Base-by-base conservation (phyloP, 257 asterid genomes). In the Primulina eburnea region DNA sequence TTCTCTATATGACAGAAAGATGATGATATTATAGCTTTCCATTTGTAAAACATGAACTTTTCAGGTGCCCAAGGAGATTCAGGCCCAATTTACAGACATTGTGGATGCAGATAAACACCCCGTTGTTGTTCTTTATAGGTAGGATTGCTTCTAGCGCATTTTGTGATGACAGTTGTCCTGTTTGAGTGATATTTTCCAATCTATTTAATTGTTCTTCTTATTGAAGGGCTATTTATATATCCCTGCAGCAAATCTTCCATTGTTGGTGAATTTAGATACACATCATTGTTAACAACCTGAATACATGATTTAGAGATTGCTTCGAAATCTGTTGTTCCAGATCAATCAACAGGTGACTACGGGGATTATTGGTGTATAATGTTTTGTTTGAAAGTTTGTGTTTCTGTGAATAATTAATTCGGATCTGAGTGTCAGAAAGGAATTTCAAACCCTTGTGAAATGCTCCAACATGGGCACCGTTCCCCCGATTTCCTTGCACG, bases 51-150 rank as follows among this genome's bases (percentile, higher is more conserved):
- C 33, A 53, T 70, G 69, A 65, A 71, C 62, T 38, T 67, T 73
- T 69, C 80, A 93, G 99, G 90, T 90, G 57, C 99, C 99, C 47
- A 76, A 83, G 69, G 89, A 85, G 78, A 85, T 93, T 73, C 84
- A 86, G 75, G 80, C 81, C 68, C 84, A 76, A 65, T 87, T 79
- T 76, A 61, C 73, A 73, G 80, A 87, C 57, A 57, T 82, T 62
- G 65, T 77, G 87, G 94, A 89, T 74, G 79, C 81, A 64, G 97
- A 86, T 79, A 81, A 89, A 72, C 97, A 93, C 85, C 99, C 99
- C 21, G 90, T 93, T 80, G 84, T 85, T 71, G 65, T 82, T 62
- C 95, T 93, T 59, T 90, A 86, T 75, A 81, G 97, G 99, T 90
- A 84, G 74, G 76, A 61, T 72, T 71, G 73, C 67, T 61, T 10